Evolutionary conservation across 192 early-diverging fungal species (phyloP).

Genomic region (Coemansia sp.): DNA sequence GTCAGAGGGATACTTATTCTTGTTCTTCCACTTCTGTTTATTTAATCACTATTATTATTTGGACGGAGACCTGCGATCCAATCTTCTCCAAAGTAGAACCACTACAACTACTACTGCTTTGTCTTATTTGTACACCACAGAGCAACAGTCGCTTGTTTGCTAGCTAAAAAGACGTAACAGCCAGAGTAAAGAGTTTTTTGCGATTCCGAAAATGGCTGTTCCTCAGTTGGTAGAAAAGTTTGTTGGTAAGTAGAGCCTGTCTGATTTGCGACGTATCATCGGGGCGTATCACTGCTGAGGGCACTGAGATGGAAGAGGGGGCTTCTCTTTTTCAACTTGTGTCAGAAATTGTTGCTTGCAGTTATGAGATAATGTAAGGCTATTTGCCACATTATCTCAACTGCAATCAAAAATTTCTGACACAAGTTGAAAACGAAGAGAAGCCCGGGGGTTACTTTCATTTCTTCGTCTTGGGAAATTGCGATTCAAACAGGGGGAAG

Average conservation of each 20-base stretch:
- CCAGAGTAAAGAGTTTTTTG: not conserved
- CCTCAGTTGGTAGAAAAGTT: slow-evolving; percentile 46
- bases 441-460: not conserved
- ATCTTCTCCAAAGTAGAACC: not conserved
- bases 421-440: no score
- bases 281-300: no score
- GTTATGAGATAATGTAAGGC: no score
- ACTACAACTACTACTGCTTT: not conserved
- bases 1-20: not conserved
- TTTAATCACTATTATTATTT: slow-evolving; percentile 1
- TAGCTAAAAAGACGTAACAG: not conserved
- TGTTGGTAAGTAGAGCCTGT: slow-evolving; percentile 37
- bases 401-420: no score
- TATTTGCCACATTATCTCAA: no score
- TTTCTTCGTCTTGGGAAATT: not conserved
- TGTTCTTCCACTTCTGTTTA: not conserved
- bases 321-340: no score
- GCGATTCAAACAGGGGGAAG: not conserved
- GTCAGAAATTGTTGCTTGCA: no score
- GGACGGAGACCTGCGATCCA: not conserved
- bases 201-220: slow-evolving; percentile 27
- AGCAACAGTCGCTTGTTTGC: not conserved
- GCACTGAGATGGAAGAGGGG: no score
- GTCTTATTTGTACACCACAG: not conserved
- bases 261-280: no score